Evolutionary conservation across 2,329 filamentous ascomycete species (phyloP).

Genomic region (Calonectria honghensis): DNA sequence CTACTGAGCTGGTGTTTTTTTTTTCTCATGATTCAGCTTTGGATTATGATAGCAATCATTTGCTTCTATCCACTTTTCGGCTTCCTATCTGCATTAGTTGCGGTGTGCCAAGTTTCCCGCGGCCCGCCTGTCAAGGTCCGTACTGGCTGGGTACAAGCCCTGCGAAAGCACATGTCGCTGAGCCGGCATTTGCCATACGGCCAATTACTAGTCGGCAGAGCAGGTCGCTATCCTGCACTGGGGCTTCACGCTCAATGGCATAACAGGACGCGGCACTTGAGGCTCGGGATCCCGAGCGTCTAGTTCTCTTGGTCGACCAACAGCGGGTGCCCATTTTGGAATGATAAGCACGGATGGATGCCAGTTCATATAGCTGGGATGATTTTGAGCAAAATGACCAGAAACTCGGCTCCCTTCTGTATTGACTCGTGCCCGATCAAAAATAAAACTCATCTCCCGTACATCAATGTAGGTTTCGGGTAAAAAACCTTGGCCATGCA

Average conservation of each 20-base stretch:
- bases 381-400: neutral
- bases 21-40: neutral
- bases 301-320: slow-evolving; percentile 5
- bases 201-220: neutral
- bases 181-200: slow-evolving; percentile 4
- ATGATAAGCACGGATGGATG: neutral
- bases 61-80: neutral
- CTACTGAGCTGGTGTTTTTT: neutral
- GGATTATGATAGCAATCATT: neutral
- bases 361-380: neutral
- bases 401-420: neutral
- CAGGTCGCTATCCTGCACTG: neutral
- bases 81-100: neutral
- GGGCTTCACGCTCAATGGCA: slow-evolving; percentile 3
- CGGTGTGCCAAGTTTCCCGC: neutral
- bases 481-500: slow-evolving; percentile 23
- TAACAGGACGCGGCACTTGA: slow-evolving; percentile 12
- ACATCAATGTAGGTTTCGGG: slow-evolving; percentile 11
- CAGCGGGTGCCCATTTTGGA: neutral
- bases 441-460: neutral
- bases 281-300: slow-evolving; percentile 16
- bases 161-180: neutral
- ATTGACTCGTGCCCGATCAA: neutral
- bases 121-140: neutral
- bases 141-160: slow-evolving; percentile 6